Conservation (phyloP, 202 grass and related monocot genomes). For the Digitaria exilis region DNA sequence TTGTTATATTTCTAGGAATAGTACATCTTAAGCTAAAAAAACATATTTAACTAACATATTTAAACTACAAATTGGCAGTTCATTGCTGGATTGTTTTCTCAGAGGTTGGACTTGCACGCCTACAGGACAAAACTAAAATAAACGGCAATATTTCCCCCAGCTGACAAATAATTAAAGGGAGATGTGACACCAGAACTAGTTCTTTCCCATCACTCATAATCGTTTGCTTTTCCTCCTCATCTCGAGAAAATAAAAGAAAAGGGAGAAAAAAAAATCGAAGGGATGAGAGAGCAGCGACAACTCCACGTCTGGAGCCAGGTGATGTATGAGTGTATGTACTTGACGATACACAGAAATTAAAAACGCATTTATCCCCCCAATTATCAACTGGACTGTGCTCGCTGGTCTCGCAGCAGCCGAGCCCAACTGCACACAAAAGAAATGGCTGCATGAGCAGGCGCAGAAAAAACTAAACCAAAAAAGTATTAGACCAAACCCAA, state of each 20-base stretch:
- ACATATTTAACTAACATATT: not conserved
- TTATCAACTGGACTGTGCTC: constrained; percentile 49
- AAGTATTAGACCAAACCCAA: constrained; percentile 38
- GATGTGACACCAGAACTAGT: constrained; percentile 37
- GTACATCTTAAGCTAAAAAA: constrained; percentile 20
- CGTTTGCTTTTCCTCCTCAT: constrained; percentile 30
- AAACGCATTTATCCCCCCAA: constrained; percentile 32
- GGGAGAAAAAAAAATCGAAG: not conserved
- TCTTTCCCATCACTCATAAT: constrained; percentile 40
- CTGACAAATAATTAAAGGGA: constrained; percentile 39
- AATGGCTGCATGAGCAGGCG: constrained; percentile 37
- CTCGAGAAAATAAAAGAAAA: not conserved
- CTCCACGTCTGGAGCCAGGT: constrained; percentile 42
- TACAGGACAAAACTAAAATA: not conserved
- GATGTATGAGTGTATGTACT: constrained; percentile 49
- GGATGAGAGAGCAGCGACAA: constrained; percentile 31
- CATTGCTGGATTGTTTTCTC: constrained; percentile 32
- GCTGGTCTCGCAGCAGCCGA: constrained; percentile 37
- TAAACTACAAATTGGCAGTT: constrained; percentile 8
- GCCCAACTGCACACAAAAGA: constrained; percentile 58
- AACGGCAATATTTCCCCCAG: not conserved
- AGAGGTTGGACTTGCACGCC: constrained; percentile 32
- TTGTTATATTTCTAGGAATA: constrained; percentile 22
- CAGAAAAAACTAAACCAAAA: constrained; percentile 34
- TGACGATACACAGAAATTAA: constrained; percentile 23